Evolutionary conservation across 1,139 yeast species (phyloP).

Genomic region (Saccharomyces hybrid): DNA sequence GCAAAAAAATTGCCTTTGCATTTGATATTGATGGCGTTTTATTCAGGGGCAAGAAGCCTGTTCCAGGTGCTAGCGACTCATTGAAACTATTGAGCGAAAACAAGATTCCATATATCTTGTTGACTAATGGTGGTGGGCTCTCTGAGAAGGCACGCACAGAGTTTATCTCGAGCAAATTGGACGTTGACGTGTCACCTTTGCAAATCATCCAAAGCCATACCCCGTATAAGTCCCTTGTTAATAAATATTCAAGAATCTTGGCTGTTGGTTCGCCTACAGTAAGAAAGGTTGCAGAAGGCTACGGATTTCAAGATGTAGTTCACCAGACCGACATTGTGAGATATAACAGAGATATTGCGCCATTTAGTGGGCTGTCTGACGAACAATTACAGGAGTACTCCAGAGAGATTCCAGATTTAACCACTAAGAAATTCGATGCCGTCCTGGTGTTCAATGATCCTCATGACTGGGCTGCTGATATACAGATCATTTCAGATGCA

Average conservation of each 20-base stretch:
- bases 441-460: conserved; percentile 87
- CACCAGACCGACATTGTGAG: conserved; percentile 67
- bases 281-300: conserved; percentile 61
- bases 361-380: conserved; percentile 69
- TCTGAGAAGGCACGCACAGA: conserved; percentile 56
- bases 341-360: conserved; percentile 37
- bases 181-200: conserved; percentile 44
- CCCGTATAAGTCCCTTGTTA: conserved; percentile 62
- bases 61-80: conserved; percentile 63
- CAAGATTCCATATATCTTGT: conserved; percentile 69
- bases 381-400: conserved; percentile 46
- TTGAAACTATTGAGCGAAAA: conserved; percentile 46
- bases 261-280: conserved; percentile 83
- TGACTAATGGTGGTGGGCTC: conserved; percentile 93
- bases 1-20: conserved; percentile 34
- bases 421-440: conserved; percentile 56
- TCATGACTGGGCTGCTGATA: conserved; percentile 79
- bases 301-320: conserved; percentile 77
- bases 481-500: conserved; percentile 70
- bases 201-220: conserved; percentile 90
- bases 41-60: conserved; percentile 62
- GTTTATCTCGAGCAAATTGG: conserved; percentile 45
- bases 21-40: conserved; percentile 84
- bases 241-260: conserved; percentile 51
- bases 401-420: conserved; percentile 26